Evolutionary conservation across 83 land plant genomes (phyloP).

Genomic region (Diphasiastrum complanatum): DNA sequence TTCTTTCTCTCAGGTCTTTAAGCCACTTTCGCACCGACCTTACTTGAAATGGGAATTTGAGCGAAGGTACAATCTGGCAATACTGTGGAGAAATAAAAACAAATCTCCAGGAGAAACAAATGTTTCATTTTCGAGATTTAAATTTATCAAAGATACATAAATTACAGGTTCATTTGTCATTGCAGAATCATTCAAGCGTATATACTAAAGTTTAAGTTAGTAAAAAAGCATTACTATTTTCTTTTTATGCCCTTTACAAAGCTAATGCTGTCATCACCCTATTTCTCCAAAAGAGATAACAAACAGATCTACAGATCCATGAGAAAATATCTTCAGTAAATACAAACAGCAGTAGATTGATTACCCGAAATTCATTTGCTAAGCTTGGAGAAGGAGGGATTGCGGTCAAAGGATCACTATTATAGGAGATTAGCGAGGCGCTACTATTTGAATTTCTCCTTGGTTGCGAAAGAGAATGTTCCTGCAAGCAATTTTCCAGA

Average conservation of each 20-base stretch:
- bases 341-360: background rate
- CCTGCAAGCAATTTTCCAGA: too few species aligned
- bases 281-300: too few species aligned
- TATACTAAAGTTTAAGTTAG: too few species aligned
- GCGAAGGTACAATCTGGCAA: constrained; percentile 31
- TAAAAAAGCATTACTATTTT: too few species aligned
- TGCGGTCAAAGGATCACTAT: constrained; percentile 38
- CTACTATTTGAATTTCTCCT: constrained; percentile 75
- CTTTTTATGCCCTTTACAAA: too few species aligned
- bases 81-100: constrained; percentile 30
- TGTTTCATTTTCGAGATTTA: background rate
- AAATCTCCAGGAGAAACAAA: background rate
- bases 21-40: constrained; percentile 90
- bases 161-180: too few species aligned
- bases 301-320: background rate
- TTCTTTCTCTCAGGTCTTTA: constrained; percentile 77
- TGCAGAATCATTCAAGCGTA: too few species aligned
- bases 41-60: constrained; percentile 41
- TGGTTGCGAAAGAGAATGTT: constrained; percentile 58
- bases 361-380: constrained; percentile 65
- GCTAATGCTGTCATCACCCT: too few species aligned
- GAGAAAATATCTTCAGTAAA: background rate
- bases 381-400: constrained; percentile 90
- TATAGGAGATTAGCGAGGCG: constrained; percentile 47
- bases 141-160: too few species aligned